phyloP scores from a whole-genome alignment of 192 early-diverging fungal genomes.

The Umbelopsis vinacea region DNA sequence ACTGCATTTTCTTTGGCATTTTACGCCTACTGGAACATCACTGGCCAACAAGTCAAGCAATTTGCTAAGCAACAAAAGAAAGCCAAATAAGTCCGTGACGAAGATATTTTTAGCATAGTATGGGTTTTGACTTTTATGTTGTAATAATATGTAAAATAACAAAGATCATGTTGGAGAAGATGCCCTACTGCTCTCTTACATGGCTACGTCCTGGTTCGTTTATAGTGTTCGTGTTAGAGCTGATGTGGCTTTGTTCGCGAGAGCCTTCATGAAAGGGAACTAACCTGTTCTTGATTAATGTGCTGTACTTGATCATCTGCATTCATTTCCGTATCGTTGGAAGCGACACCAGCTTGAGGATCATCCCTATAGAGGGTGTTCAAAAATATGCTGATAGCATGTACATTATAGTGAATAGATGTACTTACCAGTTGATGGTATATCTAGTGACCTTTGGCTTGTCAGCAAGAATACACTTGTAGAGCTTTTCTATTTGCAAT shows the following conservation, averaged over 20 bases:
- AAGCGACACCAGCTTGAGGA: conserved; percentile 11
- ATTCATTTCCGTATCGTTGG: conserved; percentile 10
- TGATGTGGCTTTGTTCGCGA: no score
- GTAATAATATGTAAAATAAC: conserved; percentile 17
- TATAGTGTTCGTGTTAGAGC: neutral
- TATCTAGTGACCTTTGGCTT: conserved; percentile 89
- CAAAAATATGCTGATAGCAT: neutral
- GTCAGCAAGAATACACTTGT: conserved; percentile 87
- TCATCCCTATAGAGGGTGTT: neutral
- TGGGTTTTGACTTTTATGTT: neutral
- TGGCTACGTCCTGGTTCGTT: conserved; percentile 8
- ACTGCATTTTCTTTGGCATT: neutral
- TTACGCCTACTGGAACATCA: conserved; percentile 1
- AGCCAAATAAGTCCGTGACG: neutral
- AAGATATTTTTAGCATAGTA: neutral
- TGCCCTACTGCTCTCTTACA: neutral
- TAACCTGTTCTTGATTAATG: neutral
- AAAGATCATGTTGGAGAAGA: neutral
- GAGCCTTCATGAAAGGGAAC: neutral
- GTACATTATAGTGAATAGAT: neutral
- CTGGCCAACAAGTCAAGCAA: conserved; percentile 6
- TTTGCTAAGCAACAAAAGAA: conserved; percentile 3
- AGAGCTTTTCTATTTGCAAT: conserved; percentile 74
- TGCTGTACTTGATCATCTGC: neutral
- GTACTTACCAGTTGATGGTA: conserved; percentile 43